Conservation (phyloP, 345 rosid genomes). For the Xanthoceras sorbifolium region DNA sequence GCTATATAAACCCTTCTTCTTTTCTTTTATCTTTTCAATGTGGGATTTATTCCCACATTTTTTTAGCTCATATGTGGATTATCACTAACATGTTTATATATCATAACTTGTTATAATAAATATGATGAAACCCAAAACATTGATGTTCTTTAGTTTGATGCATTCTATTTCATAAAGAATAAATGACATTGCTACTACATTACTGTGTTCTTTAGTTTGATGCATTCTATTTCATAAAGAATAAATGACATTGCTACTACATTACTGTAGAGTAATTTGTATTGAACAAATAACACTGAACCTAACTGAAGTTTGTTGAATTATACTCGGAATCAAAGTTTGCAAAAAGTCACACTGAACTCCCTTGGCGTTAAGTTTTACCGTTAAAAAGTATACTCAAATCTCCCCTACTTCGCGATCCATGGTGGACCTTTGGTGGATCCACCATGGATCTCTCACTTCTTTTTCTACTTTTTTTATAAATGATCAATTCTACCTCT, state of each 20-base stretch:
- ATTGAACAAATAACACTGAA: too few species aligned
- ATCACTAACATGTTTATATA: not conserved
- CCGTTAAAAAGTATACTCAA: too few species aligned
- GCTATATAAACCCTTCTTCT: not conserved
- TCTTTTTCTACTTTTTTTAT: too few species aligned
- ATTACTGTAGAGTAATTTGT: not conserved
- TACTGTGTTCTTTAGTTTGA: not conserved
- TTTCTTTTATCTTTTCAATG: not conserved
- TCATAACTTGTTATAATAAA: not conserved
- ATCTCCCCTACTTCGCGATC: too few species aligned
- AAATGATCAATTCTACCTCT: too few species aligned
- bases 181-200: not conserved
- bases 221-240: not conserved
- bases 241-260: not conserved
- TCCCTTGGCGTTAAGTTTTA: too few species aligned
- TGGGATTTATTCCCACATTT: not conserved
- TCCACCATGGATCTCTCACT: too few species aligned
- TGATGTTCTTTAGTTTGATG: not conserved
- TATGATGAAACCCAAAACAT: not conserved
- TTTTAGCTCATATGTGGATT: not conserved
- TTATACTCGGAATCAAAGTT: too few species aligned
- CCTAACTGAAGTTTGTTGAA: too few species aligned
- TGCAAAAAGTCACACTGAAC: too few species aligned
- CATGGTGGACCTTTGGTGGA: too few species aligned
- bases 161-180: constrained; percentile 5